These are phyloP conservation scores for Plasmodium yoelii DNA, from an alignment of 169 alveolate species.

Conservation along the genomic window DNA sequence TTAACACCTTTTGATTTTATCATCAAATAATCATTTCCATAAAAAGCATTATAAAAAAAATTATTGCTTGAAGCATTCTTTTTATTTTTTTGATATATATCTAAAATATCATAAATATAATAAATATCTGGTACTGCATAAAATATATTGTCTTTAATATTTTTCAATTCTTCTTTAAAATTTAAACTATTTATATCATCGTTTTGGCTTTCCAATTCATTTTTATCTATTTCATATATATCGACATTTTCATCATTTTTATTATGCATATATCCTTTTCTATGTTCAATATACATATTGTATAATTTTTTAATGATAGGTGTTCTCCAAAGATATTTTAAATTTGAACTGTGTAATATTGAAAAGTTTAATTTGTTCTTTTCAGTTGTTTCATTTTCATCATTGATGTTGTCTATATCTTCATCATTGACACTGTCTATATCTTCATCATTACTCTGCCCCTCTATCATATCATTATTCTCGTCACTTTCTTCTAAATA, in stretches of 20 bases:
- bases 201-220: constrained; percentile 16
- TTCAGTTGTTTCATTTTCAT: constrained; percentile 4
- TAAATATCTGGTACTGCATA: constrained; percentile 66
- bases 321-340: constrained; percentile 39
- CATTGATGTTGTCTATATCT: not conserved
- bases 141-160: constrained; percentile 40
- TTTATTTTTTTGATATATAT: constrained; percentile 18
- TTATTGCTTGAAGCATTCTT: constrained; percentile 6
- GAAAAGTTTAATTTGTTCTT: constrained; percentile 11
- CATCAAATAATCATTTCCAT: constrained; percentile 61
- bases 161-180: constrained; percentile 21
- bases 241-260: constrained; percentile 20
- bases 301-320: constrained; percentile 39
- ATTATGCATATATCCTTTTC: not conserved
- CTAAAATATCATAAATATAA: constrained; percentile 27
- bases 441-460: not conserved
- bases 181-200: constrained; percentile 20
- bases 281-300: constrained; percentile 21
- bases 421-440: not conserved
- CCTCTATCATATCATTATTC: not conserved
- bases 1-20: constrained; percentile 64
- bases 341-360: constrained; percentile 10
- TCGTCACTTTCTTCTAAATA: not conserved
- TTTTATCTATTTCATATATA: constrained; percentile 35
- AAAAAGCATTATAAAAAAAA: constrained; percentile 46